Conservation (phyloP, 2,329 filamentous ascomycete genomes). For the Periglandula ipomoeae region DNA sequence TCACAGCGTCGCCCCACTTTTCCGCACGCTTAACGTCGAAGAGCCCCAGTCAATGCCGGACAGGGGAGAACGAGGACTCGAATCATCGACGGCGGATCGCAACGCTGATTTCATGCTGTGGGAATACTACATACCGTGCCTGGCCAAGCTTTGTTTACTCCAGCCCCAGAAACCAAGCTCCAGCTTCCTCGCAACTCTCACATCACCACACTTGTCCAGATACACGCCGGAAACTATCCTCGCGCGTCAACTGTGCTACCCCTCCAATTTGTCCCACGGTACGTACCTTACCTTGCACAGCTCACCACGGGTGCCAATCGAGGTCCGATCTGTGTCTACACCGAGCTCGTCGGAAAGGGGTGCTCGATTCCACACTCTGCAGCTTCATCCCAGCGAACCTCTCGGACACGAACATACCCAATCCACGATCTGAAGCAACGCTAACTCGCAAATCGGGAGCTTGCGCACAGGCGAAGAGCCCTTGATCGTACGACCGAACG, state of each 20-base stretch:
- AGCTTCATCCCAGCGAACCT: neutral
- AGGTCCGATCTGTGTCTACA: neutral
- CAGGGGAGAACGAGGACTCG: no score
- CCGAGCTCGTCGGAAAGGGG: slow-evolving; percentile 2
- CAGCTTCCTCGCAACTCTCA: no score
- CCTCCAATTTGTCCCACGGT: neutral
- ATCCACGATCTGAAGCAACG: neutral
- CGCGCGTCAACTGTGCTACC: neutral
- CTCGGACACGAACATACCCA: neutral
- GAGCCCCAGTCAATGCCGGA: no score
- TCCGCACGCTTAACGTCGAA: no score
- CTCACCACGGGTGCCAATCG: neutral
- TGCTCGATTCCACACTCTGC: neutral
- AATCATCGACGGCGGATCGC: no score
- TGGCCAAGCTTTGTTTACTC: no score
- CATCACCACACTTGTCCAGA: no score
- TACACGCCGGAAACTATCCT: neutral
- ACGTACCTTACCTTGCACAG: neutral
- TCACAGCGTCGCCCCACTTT: no score
- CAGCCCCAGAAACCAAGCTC: no score
- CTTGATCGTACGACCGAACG: neutral
- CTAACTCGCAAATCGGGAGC: neutral
- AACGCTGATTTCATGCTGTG: no score
- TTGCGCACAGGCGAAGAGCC: neutral
- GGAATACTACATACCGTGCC: no score